Percentiles rank a stretch among this genome's conserved stretches.
phyloP scores from a whole-genome alignment of 257 asterid genomes.

The Eucommia ulmoides region DNA sequence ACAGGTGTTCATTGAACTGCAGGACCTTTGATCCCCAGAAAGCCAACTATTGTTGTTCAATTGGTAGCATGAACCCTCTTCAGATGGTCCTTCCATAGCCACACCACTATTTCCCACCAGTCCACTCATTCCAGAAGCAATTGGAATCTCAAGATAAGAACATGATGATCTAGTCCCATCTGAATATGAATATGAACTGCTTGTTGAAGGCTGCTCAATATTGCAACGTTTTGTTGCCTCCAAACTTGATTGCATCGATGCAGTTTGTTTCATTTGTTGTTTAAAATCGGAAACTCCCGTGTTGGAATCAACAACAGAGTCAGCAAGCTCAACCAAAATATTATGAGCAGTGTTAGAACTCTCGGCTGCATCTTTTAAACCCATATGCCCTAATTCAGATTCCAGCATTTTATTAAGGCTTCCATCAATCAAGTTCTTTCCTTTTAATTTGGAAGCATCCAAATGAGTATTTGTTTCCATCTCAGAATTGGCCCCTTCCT shows the following conservation, averaged over 20 bases:
- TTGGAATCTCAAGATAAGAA: conserved; percentile 47
- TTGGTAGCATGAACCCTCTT: conserved; percentile 77
- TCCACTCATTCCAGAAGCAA: conserved; percentile 34
- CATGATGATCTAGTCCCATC: conserved; percentile 41
- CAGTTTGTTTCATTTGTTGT: conserved; percentile 29
- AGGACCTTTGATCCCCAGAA: conserved; percentile 58
- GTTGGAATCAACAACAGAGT: conserved; percentile 50
- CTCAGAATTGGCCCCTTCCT: conserved; percentile 34
- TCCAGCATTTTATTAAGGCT: conserved; percentile 25
- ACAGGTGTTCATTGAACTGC: conserved; percentile 43
- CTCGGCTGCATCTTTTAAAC: conserved; percentile 39
- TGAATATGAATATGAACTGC: conserved; percentile 25
- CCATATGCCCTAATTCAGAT: conserved; percentile 29
- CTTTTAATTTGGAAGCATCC: conserved; percentile 31
- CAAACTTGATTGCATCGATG: conserved; percentile 28
- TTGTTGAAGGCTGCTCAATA: conserved; percentile 31
- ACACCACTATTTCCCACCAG: conserved; percentile 29
- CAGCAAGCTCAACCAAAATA: conserved; percentile 59
- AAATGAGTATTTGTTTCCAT: conserved; percentile 20
- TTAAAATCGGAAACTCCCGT: conserved; percentile 22
- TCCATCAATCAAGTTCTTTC: conserved; percentile 31
- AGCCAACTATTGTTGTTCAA: conserved; percentile 55
- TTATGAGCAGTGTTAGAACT: conserved; percentile 39
- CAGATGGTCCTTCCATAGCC: conserved; percentile 87
- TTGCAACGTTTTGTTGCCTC: conserved; percentile 39